Evolutionary conservation across 495 filamentous ascomycete species (phyloP), one percentile per base, ranked within the genome.

Genomic region (Penicillium egyptiacum): DNA sequence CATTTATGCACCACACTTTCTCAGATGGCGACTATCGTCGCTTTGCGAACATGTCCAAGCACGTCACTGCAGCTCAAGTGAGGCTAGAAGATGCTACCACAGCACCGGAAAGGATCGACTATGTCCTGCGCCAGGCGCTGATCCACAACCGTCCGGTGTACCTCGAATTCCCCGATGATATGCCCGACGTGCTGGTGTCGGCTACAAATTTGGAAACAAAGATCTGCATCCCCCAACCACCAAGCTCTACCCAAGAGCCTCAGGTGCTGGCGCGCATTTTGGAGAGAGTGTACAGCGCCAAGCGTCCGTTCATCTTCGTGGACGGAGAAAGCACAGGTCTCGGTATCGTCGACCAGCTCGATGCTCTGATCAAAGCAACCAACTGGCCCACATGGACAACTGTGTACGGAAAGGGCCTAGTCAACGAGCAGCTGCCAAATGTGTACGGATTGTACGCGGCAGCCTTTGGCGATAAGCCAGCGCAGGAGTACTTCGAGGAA

Each of bases 1-100:
- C 65, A 1, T 51, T 72, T 35, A 64, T 81, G 57, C 77, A 81
- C 56, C 77, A 81, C 51, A 77, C 73, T 9, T 65, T 81, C 37
- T 68, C 69, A 2, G 72, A 78, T 64, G 78, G 77, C 12, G 69
- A 77, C 20, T 75, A 70, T 41, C 56, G 68, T 20, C 62, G 67
- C 16, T 79, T 75, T 47, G 70, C 67, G 0, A 64, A 72, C 12
- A 76, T 79, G 69, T 53, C 66, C 5, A 64, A 53, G 16, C 64
- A 70, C 22, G 67, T 80, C 41, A 77, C 78, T 0, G 63, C 66
- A 14, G 75, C 76, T 0, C 73, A 76, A 57, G 69, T 66, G 3
- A 64, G 69, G n/a, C 53, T 81, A 12, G 61, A 31, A 5, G 72
- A 80, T 50, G 50, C 71, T 3, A 43, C 57, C 0, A 72, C 66